Evolutionary conservation across 2,329 filamentous ascomycete species (phyloP).

Genomic region (Aspergillus fijiensis): DNA sequence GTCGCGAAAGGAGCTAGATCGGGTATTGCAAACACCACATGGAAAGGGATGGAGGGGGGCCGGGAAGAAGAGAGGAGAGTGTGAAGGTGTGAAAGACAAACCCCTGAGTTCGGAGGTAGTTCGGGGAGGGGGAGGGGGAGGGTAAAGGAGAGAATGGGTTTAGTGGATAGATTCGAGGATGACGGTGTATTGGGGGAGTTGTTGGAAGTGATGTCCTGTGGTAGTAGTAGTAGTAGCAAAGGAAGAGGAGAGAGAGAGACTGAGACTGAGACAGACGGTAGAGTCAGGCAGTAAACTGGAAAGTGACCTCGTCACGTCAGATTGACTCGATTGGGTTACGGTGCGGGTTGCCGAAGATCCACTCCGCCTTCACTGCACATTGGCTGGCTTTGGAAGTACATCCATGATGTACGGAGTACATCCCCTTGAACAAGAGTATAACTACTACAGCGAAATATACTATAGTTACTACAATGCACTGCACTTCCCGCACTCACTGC

Average conservation of each 20-base stretch:
- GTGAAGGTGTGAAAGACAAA: neutral
- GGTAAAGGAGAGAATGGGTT: neutral
- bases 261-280: neutral
- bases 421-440: neutral
- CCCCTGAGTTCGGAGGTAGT: neutral
- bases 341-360: neutral
- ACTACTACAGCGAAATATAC: too few relatives aligned
- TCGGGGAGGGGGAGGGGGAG: neutral
- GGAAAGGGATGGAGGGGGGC: neutral
- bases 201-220: neutral
- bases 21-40: slow-evolving; percentile 1
- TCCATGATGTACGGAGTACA: neutral
- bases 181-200: too few relatives aligned
- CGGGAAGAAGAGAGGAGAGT: neutral
- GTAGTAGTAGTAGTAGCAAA: too few relatives aligned
- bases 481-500: too few relatives aligned
- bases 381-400: neutral
- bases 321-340: neutral
- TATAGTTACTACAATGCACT: too few relatives aligned
- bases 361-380: neutral
- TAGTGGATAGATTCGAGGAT: too few relatives aligned
- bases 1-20: neutral
- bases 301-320: slow-evolving; percentile 1
- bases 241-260: neutral
- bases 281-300: neutral